phyloP scores from a whole-genome alignment of 2,329 filamentous ascomycete genomes.

The Neospermospora avenae region DNA sequence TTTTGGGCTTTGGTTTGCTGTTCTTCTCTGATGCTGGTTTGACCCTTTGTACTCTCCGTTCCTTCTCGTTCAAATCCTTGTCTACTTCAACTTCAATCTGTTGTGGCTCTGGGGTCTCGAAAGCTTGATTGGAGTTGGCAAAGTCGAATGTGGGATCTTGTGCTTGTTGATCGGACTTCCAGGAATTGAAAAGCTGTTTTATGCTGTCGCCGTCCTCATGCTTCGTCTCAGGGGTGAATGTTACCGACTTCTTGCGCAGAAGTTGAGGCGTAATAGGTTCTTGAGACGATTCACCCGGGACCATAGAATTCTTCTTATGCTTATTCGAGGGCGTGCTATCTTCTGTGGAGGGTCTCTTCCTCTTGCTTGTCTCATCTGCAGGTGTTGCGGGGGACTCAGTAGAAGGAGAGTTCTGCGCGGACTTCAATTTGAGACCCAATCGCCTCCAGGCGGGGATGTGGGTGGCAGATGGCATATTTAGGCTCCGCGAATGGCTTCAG shows the following conservation, averaged over 20 bases:
- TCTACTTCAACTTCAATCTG: constrained; percentile 32
- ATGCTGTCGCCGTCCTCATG: constrained; percentile 52
- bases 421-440: constrained; percentile 57
- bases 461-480: constrained; percentile 27
- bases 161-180: constrained; percentile 40
- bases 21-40: constrained; percentile 23
- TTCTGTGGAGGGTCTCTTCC: constrained; percentile 26
- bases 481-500: not conserved
- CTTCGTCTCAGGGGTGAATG: constrained; percentile 63
- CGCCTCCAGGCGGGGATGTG: constrained; percentile 56
- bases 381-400: constrained; percentile 14
- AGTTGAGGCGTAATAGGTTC: constrained; percentile 30
- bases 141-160: constrained; percentile 29
- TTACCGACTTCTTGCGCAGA: constrained; percentile 53
- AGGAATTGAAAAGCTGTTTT: constrained; percentile 49
- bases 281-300: constrained; percentile 10
- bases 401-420: constrained; percentile 39
- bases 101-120: constrained; percentile 29
- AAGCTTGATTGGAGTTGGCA: constrained; percentile 22
- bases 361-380: constrained; percentile 24
- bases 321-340: constrained; percentile 29
- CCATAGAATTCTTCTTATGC: constrained; percentile 22
- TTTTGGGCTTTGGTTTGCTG: constrained; percentile 19
- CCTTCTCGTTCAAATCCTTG: constrained; percentile 30
- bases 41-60: constrained; percentile 30